Percentiles rank a stretch among this genome's conserved stretches.
Conservation (phyloP, 306 rosid species). For the Rosa persica region DNA sequence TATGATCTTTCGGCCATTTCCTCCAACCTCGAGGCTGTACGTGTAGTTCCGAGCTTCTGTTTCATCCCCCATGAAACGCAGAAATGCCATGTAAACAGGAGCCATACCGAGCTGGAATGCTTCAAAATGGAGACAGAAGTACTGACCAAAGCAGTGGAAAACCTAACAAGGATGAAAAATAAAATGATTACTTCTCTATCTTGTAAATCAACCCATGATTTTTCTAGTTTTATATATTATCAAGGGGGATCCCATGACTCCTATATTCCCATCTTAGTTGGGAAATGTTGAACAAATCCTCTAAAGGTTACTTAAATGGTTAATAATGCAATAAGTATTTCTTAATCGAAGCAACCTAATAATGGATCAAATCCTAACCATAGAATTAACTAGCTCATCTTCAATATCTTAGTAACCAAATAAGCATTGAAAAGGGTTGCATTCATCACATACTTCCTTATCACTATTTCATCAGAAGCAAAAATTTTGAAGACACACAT, state of each 20-base stretch:
- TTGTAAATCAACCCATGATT: constrained; percentile 16
- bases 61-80: constrained; percentile 77
- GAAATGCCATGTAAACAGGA: constrained; percentile 78
- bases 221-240: background rate
- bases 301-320: background rate
- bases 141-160: constrained; percentile 73
- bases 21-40: constrained; percentile 80
- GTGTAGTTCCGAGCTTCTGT: constrained; percentile 61
- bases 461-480: constrained; percentile 2
- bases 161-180: constrained; percentile 42
- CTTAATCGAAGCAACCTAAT: constrained; percentile 9
- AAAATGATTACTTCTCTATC: constrained; percentile 19
- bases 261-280: background rate
- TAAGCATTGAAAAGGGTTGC: background rate
- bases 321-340: background rate
- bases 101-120: constrained; percentile 82
- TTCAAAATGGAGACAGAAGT: constrained; percentile 81
- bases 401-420: background rate
- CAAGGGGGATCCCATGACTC: background rate
- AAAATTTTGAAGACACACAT: background rate
- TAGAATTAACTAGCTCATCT: background rate
- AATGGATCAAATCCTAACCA: background rate
- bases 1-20: constrained; percentile 61
- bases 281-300: background rate
- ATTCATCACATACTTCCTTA: background rate